Evolutionary conservation across 345 rosid species (phyloP).

Genomic region (Aethionema arabicum): DNA sequence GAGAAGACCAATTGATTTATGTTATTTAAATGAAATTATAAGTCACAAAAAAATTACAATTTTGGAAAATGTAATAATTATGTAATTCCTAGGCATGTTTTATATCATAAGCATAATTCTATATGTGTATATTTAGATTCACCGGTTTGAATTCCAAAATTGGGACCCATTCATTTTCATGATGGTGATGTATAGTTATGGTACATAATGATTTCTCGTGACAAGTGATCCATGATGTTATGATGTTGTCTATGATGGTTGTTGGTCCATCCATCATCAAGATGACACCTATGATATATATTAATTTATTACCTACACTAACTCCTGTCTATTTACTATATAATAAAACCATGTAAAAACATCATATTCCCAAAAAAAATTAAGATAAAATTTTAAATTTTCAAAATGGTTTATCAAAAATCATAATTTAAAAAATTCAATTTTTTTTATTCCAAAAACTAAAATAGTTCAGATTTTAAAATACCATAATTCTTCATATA

Average conservation of each 20-base stretch:
- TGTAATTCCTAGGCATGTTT: slow-evolving; percentile 20
- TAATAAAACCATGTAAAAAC: no score
- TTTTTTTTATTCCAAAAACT: no score
- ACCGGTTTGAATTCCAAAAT: slow-evolving; percentile 7
- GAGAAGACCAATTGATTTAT: slow-evolving; percentile 19
- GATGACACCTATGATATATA: no score
- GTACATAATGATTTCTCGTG: slow-evolving; percentile 12
- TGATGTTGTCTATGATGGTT: slow-evolving; percentile 4
- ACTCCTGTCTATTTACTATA: no score
- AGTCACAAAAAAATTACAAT: not conserved
- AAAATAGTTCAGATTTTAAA: no score
- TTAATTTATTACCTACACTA: no score
- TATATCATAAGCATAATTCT: slow-evolving; percentile 10
- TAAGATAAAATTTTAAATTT: no score
- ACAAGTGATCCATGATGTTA: slow-evolving; percentile 14
- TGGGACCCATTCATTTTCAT: slow-evolving; percentile 20
- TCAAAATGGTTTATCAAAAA: no score
- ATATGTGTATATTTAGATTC: not conserved
- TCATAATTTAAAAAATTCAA: no score
- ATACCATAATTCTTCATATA: no score
- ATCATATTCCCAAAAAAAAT: no score
- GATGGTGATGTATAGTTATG: slow-evolving; percentile 23
- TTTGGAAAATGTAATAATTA: slow-evolving; percentile 10
- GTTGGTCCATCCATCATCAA: not conserved
- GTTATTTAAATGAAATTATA: slow-evolving; percentile 12